Evolutionary conservation across 2,329 filamentous ascomycete species (phyloP).

Genomic region (Dichotomopilus funicola): DNA sequence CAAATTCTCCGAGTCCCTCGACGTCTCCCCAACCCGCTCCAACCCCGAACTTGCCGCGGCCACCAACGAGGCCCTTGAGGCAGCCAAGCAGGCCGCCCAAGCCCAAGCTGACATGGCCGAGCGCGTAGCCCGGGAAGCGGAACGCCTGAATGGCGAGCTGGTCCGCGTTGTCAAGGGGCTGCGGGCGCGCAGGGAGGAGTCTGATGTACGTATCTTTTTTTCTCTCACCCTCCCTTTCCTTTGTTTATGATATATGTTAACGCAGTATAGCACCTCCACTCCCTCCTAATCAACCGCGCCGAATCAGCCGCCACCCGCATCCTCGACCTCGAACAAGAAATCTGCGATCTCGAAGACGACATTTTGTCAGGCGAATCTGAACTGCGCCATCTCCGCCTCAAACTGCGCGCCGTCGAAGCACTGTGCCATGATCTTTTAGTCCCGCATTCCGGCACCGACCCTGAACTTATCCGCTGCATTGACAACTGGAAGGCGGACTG

Average conservation of each 20-base stretch:
- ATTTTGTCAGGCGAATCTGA: slow-evolving; percentile 52
- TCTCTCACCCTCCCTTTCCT: background rate
- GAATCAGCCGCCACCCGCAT: slow-evolving; percentile 53
- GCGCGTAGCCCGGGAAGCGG: slow-evolving; percentile 27
- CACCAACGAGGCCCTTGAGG: slow-evolving; percentile 17
- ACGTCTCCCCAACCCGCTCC: slow-evolving; percentile 8
- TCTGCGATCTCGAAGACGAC: slow-evolving; percentile 53
- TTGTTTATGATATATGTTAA: slow-evolving; percentile 5
- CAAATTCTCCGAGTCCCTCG: slow-evolving; percentile 3
- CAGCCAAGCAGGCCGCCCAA: slow-evolving; percentile 11
- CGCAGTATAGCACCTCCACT: slow-evolving; percentile 48
- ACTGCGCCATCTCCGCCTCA: slow-evolving; percentile 54
- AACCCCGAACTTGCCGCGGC: slow-evolving; percentile 14
- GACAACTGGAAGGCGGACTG: slow-evolving; percentile 57
- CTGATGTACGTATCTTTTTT: slow-evolving; percentile 37
- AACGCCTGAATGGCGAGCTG: slow-evolving; percentile 46
- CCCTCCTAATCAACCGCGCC: slow-evolving; percentile 50
- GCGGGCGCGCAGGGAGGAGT: slow-evolving; percentile 51
- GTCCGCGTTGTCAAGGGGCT: slow-evolving; percentile 45
- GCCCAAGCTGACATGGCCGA: slow-evolving; percentile 17
- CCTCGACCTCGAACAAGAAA: slow-evolving; percentile 51
- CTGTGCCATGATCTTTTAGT: slow-evolving; percentile 39
- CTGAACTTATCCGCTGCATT: slow-evolving; percentile 53
- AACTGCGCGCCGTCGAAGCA: slow-evolving; percentile 56
- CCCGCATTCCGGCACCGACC: slow-evolving; percentile 44